phyloP scores from a whole-genome alignment of 805 yeast species.

The Suhomyces prunicola region DNA sequence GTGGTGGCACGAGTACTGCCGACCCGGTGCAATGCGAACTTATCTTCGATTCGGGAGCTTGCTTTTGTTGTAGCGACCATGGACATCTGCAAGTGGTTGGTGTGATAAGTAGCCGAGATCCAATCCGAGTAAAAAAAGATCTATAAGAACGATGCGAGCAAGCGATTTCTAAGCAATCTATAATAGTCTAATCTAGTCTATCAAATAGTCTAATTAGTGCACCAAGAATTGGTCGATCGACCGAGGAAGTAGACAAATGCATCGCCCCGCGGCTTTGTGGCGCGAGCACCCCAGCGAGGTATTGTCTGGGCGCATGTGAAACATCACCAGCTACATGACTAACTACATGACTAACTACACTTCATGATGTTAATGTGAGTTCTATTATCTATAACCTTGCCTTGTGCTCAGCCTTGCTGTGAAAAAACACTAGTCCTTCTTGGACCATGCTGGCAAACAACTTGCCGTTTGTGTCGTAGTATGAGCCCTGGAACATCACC shows the following conservation, averaged over 20 bases:
- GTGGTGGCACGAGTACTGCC: slow-evolving; percentile 10
- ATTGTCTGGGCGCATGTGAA: neutral
- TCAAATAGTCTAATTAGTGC: too few species aligned
- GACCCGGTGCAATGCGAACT: slow-evolving; percentile 6
- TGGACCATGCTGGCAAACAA: slow-evolving; percentile 32
- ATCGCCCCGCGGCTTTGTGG: too few species aligned
- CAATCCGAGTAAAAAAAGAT: too few species aligned
- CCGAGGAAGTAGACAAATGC: too few species aligned
- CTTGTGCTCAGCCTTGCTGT: slow-evolving; percentile 15
- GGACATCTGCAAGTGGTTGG: neutral
- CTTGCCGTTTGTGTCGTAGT: slow-evolving; percentile 27
- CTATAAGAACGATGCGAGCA: neutral
- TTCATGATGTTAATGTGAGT: too few species aligned
- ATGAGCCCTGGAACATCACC: slow-evolving; percentile 26
- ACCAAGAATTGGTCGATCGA: too few species aligned
- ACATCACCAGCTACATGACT: neutral
- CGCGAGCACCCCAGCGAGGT: neutral
- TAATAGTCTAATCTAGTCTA: too few species aligned
- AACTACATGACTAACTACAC: too few species aligned
- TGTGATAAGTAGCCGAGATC: too few species aligned
- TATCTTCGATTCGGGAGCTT: slow-evolving; percentile 8
- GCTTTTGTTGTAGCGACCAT: neutral
- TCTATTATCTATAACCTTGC: slow-evolving; percentile 15
- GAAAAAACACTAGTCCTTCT: slow-evolving; percentile 32
- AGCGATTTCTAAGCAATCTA: too few species aligned